Evolutionary conservation across 441 rosid genomes (phyloP), one percentile per base, ranked within the genome.

Genomic region (Jatropha multifida): DNA sequence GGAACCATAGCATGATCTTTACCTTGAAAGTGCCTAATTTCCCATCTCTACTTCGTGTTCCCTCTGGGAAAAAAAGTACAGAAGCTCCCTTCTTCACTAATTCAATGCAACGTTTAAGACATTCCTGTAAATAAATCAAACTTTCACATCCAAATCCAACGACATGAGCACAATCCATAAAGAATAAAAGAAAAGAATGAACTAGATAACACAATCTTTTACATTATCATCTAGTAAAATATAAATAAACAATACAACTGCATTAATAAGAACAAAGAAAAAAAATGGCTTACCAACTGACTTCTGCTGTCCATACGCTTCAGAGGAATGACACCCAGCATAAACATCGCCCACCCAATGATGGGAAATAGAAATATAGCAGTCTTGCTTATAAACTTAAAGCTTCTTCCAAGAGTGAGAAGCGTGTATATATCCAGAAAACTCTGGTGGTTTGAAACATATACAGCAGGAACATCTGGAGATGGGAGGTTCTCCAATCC

Each of bases 281-380:
- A 55, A 61, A 66, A 66, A 58, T 14, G 44, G 61, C 74, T 52
- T 82, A 93, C 99, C 94, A 94, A 69, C 78, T 95, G 98, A 86
- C 99, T 95, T 86, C 90, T 84, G 79, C 86, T 87, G 74, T 95
- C 98, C 97, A 88, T 89, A 78, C 97, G 91, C 80, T 90, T 95
- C 85, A 93, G 81, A 68, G 98, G 97, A 84, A 95, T 82, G 37
- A 81, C 81, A 32, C 99, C 98, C 87, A 94, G 70, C 94, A 95
- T 80, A 65, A 73, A 81, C 98, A 95, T 95, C 64, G 96, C 99
- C 98, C 99, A 95, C 9, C 99, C 99, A 40, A 95, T 90, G 3
- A 92, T 48, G 5, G 97, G 99, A 81, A 76, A 82, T 41, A 92
- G 87, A 79, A 95, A 92, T 83, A 93, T 90, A 27, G 81, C 87